These are phyloP conservation scores for Venturia asperata DNA, from an alignment of 2,329 filamentous ascomycete species.

Conservation along the genomic window DNA sequence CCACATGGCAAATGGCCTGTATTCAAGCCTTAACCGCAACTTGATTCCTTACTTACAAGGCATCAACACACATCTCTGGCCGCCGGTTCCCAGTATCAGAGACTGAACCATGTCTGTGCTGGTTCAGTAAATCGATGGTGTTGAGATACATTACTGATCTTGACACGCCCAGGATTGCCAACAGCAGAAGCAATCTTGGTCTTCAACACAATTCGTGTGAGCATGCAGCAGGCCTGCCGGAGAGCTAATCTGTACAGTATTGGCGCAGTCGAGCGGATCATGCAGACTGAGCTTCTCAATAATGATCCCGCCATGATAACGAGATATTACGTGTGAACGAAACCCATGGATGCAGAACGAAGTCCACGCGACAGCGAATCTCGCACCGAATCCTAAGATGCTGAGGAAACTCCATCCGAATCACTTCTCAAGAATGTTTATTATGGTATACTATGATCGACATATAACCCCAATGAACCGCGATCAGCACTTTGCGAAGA, in stretches of 20 bases:
- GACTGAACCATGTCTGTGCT: background rate
- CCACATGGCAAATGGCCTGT: conserved; percentile 4
- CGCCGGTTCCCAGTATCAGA: background rate
- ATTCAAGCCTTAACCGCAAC: background rate
- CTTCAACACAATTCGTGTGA: background rate
- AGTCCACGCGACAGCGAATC: background rate
- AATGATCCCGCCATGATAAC: background rate
- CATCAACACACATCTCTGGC: background rate
- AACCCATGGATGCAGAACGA: background rate
- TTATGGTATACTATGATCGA: background rate
- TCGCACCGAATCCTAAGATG: background rate
- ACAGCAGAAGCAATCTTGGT: background rate
- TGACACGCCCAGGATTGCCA: background rate
- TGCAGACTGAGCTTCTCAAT: background rate
- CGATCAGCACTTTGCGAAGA: conserved; percentile 3
- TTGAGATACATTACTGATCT: background rate
- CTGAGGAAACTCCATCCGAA: background rate
- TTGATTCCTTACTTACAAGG: background rate
- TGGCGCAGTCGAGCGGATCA: background rate
- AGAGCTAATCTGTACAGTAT: background rate
- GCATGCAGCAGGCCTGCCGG: background rate
- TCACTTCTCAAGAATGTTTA: background rate
- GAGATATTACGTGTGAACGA: background rate
- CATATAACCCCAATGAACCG: conserved; percentile 6
- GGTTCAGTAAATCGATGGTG: background rate